phyloP scores from a whole-genome alignment of 306 rosid genomes.

The Pachyrhizus erosus region DNA sequence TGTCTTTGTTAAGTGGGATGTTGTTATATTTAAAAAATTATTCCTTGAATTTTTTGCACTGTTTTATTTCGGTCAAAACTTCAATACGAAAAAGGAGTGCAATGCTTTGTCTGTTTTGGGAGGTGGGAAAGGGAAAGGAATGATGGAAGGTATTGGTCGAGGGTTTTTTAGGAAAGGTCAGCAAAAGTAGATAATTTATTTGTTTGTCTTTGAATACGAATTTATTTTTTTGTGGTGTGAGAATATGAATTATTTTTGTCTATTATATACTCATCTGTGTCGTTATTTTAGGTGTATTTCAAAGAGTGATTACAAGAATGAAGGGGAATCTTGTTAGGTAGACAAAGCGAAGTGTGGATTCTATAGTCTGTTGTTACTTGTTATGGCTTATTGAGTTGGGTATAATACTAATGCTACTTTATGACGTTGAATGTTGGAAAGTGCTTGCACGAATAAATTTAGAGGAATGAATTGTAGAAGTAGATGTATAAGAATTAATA shows the following conservation, averaged over 20 bases:
- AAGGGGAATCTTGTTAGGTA: background rate
- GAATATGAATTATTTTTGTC: too few relatives aligned
- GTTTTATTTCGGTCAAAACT: background rate
- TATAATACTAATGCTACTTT: background rate
- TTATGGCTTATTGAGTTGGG: background rate
- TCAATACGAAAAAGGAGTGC: background rate
- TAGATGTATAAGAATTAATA: background rate
- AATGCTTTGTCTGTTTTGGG: slow-evolving; percentile 1
- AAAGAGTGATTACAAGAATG: background rate
- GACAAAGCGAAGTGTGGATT: background rate
- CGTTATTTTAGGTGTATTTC: background rate
- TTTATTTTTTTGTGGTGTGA: background rate
- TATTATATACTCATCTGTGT: background rate
- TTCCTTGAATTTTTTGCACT: background rate
- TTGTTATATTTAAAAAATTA: background rate
- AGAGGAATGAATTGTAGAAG: background rate
- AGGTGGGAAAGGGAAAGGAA: background rate
- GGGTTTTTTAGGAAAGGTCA: background rate
- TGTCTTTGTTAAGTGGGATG: background rate
- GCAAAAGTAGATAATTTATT: background rate
- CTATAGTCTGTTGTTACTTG: background rate
- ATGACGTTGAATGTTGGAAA: background rate
- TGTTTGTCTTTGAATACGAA: background rate
- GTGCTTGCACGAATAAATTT: background rate
- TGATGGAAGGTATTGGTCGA: background rate